Base-by-base conservation (phyloP, 306 rosid genomes). In the Echinosophora koreensis region DNA sequence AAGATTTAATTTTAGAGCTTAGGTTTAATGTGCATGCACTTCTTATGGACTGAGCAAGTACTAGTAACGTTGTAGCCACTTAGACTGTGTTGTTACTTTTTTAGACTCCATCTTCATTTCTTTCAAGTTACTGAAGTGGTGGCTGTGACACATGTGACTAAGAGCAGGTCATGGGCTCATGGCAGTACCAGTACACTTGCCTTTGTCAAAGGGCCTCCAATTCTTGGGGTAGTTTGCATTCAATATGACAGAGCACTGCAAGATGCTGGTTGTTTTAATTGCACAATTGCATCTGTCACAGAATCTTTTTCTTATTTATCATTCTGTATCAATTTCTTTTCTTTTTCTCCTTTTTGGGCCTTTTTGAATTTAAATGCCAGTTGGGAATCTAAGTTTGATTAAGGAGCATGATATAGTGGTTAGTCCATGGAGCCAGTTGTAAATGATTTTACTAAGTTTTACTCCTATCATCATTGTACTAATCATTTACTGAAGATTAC, bases 211-310 rank as follows among this genome's bases (percentile, higher is more conserved):
- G 22, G 22, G 7, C 5, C 8, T 57, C 69, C 34, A 47, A 64
- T 51, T 46, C 16, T 63, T 70, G 5, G 65, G 69, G 42, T 47
- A 34, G 65, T 30, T 30, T 30, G 14, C 57, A 77, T 44, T 44
- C 58, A 60, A n/a, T 39, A 51, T 32, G 27, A 16, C 2, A 3
- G 51, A 70, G 52, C 60, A 10, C 62, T 55, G 69, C 47, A 46
- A 11, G 37, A n/a, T 62, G 69, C 81, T 69, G 61, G 46, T 55
- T 39, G 58, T 70, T 71, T 71, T 13, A 56, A 34, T 47, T 76
- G 12, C 64, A 61, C 10, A 35, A 46, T 22, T 14, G 9, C 38
- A 32, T 76, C 14, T 61, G 27, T 52, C 16, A 71, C 4, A 3
- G 50, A 54, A 70, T 63, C 41, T 35, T 18, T 54, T 54, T 35